These are phyloP conservation scores for Botrytis byssoidea DNA, from an alignment of 2,329 filamentous ascomycete species.

Conservation along the genomic window DNA sequence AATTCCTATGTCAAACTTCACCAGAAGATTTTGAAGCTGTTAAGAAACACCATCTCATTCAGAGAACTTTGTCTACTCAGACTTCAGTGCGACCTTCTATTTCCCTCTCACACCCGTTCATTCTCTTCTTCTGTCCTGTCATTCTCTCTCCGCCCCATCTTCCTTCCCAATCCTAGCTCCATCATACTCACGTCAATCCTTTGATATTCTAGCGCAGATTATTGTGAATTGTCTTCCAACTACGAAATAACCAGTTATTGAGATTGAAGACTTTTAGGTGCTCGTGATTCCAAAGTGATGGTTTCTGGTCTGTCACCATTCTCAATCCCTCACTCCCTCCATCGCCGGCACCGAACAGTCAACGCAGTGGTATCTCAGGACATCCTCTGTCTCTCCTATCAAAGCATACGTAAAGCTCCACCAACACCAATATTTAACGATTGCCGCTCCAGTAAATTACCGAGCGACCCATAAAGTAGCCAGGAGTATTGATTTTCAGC, in stretches of 20 bases:
- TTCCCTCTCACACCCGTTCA: not conserved
- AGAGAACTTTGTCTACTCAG: conserved; percentile 6
- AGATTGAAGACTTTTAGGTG: too few relatives aligned
- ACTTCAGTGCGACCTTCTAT: not conserved
- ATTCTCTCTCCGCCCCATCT: not conserved
- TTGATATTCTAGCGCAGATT: too few relatives aligned
- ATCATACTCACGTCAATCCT: not conserved
- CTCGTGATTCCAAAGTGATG: too few relatives aligned
- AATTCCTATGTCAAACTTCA: not conserved
- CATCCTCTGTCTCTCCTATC: too few relatives aligned
- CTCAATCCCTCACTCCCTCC: too few relatives aligned
- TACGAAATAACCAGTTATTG: too few relatives aligned
- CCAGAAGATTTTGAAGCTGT: too few relatives aligned
- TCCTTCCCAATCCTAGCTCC: not conserved
- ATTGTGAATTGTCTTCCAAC: too few relatives aligned
- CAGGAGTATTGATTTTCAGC: not conserved
- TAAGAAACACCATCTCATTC: not conserved
- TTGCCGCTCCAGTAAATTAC: not conserved
- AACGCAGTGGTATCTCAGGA: too few relatives aligned
- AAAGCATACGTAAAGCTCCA: not conserved
- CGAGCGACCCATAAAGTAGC: not conserved
- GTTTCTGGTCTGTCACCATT: too few relatives aligned
- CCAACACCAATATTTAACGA: not conserved
- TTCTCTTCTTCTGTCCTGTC: not conserved
- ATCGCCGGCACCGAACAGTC: too few relatives aligned